Evolutionary conservation across 1,284 basidiomycete species (phyloP), one percentile per base, ranked within the genome.

Genomic region (Thecaphora thlaspeos): DNA sequence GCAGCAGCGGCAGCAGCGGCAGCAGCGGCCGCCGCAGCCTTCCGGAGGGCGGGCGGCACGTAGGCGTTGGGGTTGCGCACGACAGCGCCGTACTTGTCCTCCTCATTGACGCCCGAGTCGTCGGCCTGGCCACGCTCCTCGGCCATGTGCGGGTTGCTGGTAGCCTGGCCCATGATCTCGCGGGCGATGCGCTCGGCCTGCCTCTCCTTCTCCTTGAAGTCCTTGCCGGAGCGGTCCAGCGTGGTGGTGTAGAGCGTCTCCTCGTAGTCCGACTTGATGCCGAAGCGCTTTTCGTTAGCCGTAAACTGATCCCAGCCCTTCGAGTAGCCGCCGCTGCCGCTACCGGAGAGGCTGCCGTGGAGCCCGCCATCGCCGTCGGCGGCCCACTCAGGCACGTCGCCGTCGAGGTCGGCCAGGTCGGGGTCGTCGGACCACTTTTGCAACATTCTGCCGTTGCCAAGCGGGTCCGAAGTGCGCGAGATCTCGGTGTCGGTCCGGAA

Each of bases 1-100:
- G n/a, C n/a, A n/a, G n/a, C n/a, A n/a, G n/a, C n/a, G n/a, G n/a
- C n/a, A n/a, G n/a, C n/a, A n/a, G 42, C 58, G n/a, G 59, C 61
- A 44, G 68, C 58, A 2, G 67, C 63, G 32, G 62, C 71, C 28
- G 75, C 69, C 38, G 73, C 71, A 3, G 77, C 75, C 60, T 88
- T 76, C 21, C 84, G 85, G 26, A 90, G 89, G 52, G 87, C 89
- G 12, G 92, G 91, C 40, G 94, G 93, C 37, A 97, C 85, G 75
- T 98, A 97, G 24, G 94, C 93, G 71, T 88, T 89, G 19, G 87
- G 84, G 42, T 86, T 84, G 53, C 94, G 88, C 43, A 90, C 87
- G 37, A 98, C 94, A 32, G 91, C 91, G 57, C 90, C 89, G 78
- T 93, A 97, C 90, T 91, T 93, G 81, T 96, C 92, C 80, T 97